Evolutionary conservation across 768 basidiomycete species (phyloP), one percentile per base, ranked within the genome.

Genomic region (Podaxis rugospora): DNA sequence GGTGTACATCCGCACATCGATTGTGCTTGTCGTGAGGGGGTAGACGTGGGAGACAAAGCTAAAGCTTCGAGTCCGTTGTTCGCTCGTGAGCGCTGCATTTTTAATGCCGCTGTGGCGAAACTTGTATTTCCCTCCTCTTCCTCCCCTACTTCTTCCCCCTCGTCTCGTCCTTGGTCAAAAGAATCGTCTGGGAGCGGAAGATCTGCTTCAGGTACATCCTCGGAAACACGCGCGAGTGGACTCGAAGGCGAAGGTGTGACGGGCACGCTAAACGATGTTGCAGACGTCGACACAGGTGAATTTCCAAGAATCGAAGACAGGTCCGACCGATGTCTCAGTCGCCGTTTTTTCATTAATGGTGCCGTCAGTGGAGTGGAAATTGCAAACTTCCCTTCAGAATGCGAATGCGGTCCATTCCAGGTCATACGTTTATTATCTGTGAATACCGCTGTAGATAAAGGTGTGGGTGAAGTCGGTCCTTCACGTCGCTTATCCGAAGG

Each of bases 91-190:
- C 87, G 80, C 57, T 81, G 85, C 39, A 92, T 68, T 37, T 80
- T 80, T 28, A 92, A 71, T 9, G 88, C 89, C 5, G 83, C 82
- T 3, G 79, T 71, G 1, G 86, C 90, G 66, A 92, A 92, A 42
- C 57, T 50, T 39, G 63, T 25, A 60, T 66, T 60, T 23, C 59
- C 62, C 23, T 64, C 63, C 49, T 62, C 66, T 11, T 71, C 71
- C 13, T 71, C 71, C 13, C 71, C 75, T 4, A 71, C 75, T 42
- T 63, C 68, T 47, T 65, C 63, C n/a, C 66, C 68, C 18, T 72
- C 75, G 2, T 70, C 74, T 59, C 80, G 82, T 55, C 42, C 14
- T 44, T 44, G n/a, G 56, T 16, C 69, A 64, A 63, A 71, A 7
- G 37, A 21, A 9, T 63, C 18, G 5, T 59, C 57, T 6, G 21